Evolutionary conservation across 2,329 filamentous ascomycete genomes (phyloP).

Genomic region (Sporothrix luriei): DNA sequence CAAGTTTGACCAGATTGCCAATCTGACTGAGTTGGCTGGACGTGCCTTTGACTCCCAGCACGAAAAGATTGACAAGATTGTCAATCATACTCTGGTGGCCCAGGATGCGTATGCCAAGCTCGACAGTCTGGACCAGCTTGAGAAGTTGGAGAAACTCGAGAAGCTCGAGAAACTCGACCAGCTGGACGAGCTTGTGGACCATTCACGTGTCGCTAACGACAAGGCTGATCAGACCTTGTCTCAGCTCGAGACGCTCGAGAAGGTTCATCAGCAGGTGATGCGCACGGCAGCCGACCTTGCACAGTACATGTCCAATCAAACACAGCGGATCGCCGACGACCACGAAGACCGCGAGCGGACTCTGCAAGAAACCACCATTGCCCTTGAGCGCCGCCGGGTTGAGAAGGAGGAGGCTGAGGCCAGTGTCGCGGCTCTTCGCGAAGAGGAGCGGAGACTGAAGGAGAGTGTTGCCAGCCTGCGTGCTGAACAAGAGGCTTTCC

Average conservation of each 20-base stretch:
- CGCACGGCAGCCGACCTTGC: slow-evolving; percentile 82
- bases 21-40: slow-evolving; percentile 31
- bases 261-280: slow-evolving; percentile 86
- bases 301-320: slow-evolving; percentile 77
- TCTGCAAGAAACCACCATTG: slow-evolving; percentile 75
- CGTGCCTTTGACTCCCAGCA: slow-evolving; percentile 34
- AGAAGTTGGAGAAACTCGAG: slow-evolving; percentile 54
- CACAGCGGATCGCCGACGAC: slow-evolving; percentile 72
- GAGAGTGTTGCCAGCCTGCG: slow-evolving; percentile 63
- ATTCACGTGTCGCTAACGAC: slow-evolving; percentile 52
- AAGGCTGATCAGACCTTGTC: slow-evolving; percentile 67
- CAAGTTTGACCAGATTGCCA: slow-evolving; percentile 34
- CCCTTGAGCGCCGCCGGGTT: slow-evolving; percentile 74
- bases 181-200: slow-evolving; percentile 61
- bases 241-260: slow-evolving; percentile 80
- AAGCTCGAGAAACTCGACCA: slow-evolving; percentile 65
- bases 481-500: slow-evolving; percentile 73
- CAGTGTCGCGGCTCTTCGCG: slow-evolving; percentile 52
- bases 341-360: slow-evolving; percentile 77
- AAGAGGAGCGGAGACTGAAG: slow-evolving; percentile 57
- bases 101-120: slow-evolving; percentile 25
- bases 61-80: slow-evolving; percentile 32
- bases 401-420: slow-evolving; percentile 65
- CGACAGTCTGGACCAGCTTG: slow-evolving; percentile 44
- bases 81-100: slow-evolving; percentile 28